Conservation (phyloP, 129 eudicot genomes). For the Arctium minus region DNA sequence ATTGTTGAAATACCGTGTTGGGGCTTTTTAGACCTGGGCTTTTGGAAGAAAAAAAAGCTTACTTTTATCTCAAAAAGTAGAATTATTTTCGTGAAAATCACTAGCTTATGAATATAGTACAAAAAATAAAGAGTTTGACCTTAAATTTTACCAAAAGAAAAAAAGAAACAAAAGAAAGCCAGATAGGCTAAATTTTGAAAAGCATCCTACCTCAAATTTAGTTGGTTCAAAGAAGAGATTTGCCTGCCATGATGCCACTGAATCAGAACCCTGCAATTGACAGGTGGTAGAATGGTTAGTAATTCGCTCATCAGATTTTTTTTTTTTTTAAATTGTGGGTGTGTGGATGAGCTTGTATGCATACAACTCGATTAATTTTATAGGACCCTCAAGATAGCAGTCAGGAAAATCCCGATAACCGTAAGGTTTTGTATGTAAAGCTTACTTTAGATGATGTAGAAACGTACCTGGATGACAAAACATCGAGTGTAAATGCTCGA, state of each 20-base stretch:
- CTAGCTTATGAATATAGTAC: background rate
- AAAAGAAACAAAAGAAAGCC: background rate
- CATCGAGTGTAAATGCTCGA: slow-evolving; percentile 64
- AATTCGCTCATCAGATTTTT: background rate
- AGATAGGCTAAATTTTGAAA: background rate
- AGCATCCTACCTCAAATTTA: slow-evolving; percentile 58
- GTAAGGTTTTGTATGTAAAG: too few relatives aligned
- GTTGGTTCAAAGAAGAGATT: slow-evolving; percentile 87
- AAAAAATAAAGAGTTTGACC: background rate
- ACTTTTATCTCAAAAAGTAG: background rate
- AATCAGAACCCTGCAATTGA: slow-evolving; percentile 69
- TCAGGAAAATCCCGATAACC: too few relatives aligned
- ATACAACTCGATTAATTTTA: background rate
- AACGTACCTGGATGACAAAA: slow-evolving; percentile 69
- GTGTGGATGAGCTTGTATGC: too few relatives aligned
- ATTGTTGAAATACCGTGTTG: background rate
- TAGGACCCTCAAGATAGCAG: too few relatives aligned
- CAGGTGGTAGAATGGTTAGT: slow-evolving; percentile 10
- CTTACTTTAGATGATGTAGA: background rate
- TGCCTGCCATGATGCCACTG: slow-evolving; percentile 82
- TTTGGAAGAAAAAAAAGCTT: background rate
- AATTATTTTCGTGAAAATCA: background rate
- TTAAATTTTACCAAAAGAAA: background rate
- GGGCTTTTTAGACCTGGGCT: background rate
- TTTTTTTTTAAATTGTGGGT: too few relatives aligned